Percentiles rank a stretch among this genome's conserved stretches.
These are phyloP conservation scores for Aspergillus coremiiformis DNA, from an alignment of 495 filamentous ascomycete species.

Conservation along the genomic window DNA sequence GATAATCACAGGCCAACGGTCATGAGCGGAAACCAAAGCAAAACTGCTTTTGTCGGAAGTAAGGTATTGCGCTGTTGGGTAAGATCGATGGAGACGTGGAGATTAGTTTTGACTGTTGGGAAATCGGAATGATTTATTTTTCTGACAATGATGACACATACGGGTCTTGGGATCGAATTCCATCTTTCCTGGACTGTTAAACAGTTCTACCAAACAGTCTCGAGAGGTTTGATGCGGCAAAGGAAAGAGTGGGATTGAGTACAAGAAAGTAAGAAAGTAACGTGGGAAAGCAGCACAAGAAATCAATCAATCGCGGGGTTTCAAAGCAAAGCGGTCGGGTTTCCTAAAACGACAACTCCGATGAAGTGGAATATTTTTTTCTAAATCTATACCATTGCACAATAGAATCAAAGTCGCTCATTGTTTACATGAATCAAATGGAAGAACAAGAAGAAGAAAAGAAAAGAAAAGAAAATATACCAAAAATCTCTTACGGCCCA, in stretches of 20 bases:
- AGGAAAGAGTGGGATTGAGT: constrained; percentile 4
- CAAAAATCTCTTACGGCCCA: not conserved
- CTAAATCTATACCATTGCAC: not conserved
- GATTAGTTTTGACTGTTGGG: constrained; percentile 13
- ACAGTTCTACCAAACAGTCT: not conserved
- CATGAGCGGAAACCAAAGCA: constrained; percentile 69
- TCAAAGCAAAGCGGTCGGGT: not conserved
- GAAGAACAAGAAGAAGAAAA: no score
- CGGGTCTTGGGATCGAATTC: constrained; percentile 57
- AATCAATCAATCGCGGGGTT: constrained; percentile 2
- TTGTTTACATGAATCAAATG: not conserved
- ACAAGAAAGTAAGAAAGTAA: constrained; percentile 2
- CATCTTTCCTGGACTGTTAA: constrained; percentile 33
- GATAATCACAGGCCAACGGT: constrained; percentile 90
- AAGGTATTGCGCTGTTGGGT: constrained; percentile 59
- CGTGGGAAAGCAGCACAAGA: constrained; percentile 1
- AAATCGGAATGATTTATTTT: constrained; percentile 1
- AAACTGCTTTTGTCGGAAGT: constrained; percentile 83
- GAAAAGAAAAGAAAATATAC: not conserved
- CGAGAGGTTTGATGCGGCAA: not conserved
- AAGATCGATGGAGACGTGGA: constrained; percentile 3
- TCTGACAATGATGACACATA: constrained; percentile 25
- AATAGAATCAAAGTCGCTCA: not conserved
- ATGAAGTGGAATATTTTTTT: no score
- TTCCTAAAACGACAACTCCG: not conserved